phyloP scores from a whole-genome alignment of 2,329 filamentous ascomycete species.

The Pestalotiopsis sp. region DNA sequence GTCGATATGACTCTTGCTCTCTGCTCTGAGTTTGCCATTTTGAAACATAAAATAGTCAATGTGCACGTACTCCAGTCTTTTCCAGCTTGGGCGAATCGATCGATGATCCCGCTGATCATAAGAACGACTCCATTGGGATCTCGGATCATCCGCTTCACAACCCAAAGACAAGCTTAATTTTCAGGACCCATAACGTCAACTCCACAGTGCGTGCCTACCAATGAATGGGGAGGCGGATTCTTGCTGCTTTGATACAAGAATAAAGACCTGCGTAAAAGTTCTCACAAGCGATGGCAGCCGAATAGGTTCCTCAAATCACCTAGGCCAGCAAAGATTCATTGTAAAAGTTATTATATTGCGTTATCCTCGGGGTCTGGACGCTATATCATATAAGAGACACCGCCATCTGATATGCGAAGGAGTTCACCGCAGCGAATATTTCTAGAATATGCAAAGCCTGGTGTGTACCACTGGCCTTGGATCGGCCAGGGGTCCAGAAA shows the following conservation, averaged over 20 bases:
- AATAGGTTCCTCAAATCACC: no score
- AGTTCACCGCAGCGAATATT: no score
- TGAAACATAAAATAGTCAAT: not conserved
- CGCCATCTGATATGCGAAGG: no score
- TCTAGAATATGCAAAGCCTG: no score
- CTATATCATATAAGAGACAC: no score
- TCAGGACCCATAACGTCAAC: not conserved
- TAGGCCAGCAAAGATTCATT: no score
- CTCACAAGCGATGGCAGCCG: no score
- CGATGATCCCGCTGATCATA: slow-evolving; percentile 6
- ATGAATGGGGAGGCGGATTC: not conserved
- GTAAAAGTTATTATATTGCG: no score
- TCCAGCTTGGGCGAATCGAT: not conserved
- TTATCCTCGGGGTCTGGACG: no score
- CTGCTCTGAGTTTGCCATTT: not conserved
- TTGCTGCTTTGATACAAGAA: not conserved
- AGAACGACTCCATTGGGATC: not conserved
- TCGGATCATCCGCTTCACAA: not conserved
- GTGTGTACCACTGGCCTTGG: no score
- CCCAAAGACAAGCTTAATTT: slow-evolving; percentile 1
- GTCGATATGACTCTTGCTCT: not conserved
- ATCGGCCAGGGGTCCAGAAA: no score
- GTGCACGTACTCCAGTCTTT: not conserved
- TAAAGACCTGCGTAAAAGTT: no score
- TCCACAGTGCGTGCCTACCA: not conserved